phyloP scores from a whole-genome alignment of 805 yeast species.

The Metschnikowia dekortorum region DNA sequence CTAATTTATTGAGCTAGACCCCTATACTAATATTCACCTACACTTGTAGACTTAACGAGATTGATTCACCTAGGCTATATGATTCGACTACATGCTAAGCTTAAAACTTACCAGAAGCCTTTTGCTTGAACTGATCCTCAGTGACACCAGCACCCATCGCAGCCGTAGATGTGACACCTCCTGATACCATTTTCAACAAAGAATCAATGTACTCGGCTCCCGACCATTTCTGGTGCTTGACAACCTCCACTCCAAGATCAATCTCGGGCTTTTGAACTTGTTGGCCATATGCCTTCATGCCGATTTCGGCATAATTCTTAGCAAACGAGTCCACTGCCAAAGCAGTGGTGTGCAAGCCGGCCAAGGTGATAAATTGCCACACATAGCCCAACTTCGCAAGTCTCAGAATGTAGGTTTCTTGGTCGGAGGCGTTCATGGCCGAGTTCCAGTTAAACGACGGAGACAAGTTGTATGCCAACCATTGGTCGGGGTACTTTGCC shows the following conservation, averaged over 20 bases:
- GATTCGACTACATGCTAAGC: conserved; percentile 1
- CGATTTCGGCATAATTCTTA: conserved; percentile 68
- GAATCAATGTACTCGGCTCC: conserved; percentile 97
- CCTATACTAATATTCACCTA: too few relatives aligned
- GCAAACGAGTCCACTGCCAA: conserved; percentile 85
- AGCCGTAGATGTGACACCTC: conserved; percentile 93
- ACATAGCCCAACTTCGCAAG: conserved; percentile 86
- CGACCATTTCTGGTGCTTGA: conserved; percentile 98
- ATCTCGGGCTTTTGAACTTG: conserved; percentile 84
- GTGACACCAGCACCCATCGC: conserved; percentile 99
- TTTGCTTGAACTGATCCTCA: conserved; percentile 82
- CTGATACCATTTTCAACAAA: conserved; percentile 82
- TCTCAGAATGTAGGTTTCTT: conserved; percentile 83
- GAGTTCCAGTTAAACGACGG: conserved; percentile 98
- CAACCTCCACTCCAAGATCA: conserved; percentile 86
- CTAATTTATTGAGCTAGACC: too few relatives aligned
- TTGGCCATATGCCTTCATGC: conserved; percentile 95
- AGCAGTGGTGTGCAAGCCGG: conserved; percentile 95
- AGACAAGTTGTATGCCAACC: conserved; percentile 95
- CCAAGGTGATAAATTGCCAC: conserved; percentile 97
- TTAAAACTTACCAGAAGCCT: conserved; percentile 18
- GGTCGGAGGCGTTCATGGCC: conserved; percentile 84
- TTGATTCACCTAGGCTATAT: too few relatives aligned
- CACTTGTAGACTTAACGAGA: too few relatives aligned
- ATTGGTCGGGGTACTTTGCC: conserved; percentile 76